Evolutionary conservation across 805 yeast species (phyloP), one percentile per base, ranked within the genome.

Genomic region (Alloascoidea africana): DNA sequence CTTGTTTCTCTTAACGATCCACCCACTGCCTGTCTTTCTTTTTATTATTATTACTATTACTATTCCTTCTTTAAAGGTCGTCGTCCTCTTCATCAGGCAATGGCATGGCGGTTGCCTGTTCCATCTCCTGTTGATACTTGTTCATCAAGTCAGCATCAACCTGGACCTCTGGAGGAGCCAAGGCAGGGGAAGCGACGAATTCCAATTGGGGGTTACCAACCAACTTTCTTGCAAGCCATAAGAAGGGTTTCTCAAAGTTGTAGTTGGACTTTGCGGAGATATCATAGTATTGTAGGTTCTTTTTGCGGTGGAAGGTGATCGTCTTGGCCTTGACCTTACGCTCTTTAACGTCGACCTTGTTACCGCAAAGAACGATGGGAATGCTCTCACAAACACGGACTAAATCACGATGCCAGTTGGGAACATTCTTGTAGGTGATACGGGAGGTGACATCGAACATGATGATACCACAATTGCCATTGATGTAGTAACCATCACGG

Each of bases 281-380:
- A 67, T 91, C 99, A 72, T 91, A 91, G 73, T 91, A 91, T 70
- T 91, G 99, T 65, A 91, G 75, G 73, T 91, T 91, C 79, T 91
- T 91, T 93, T 91, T 91, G 77, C 99, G 83, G 85, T 91, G 99
- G 96, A 91, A 91, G 52, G 99, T 91, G 72, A 91, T 91, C 60
- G 96, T 84, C 76, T 91, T 91, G 54, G 99, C 99, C 76, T 91
- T 91, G 58, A 91, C 99, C 70, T 91, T 91, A 68, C 99, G 83
- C 73, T 91, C 99, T 75, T 91, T 91, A 52, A 91, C 98, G 64
- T 91, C 99, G 54, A 91, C 99, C 71, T 91, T 91, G 82, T 91
- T 91, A 70, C 99, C 99, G 72, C 96, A 85, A 51, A 91, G 73
- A 44, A 91, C 99, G 56, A 91, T 91, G 55, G 99, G 99, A 54